Evolutionary conservation across 805 yeast species (phyloP).

Genomic region (Blastobotrys attinorum): DNA sequence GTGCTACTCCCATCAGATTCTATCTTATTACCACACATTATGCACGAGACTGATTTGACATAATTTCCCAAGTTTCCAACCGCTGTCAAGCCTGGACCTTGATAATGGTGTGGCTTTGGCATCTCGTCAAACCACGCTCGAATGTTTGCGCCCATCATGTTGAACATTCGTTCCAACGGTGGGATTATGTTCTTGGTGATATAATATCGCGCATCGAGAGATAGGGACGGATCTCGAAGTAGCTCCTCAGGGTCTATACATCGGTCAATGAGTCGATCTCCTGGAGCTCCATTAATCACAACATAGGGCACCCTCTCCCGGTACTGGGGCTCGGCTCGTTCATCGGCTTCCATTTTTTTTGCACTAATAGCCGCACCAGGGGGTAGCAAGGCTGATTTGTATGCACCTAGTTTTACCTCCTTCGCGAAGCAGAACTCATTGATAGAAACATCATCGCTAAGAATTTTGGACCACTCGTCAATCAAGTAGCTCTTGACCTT

Average conservation of each 20-base stretch:
- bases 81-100: background rate
- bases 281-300: constrained; percentile 52
- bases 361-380: constrained; percentile 87
- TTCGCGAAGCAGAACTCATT: constrained; percentile 89
- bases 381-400: constrained; percentile 67
- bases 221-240: constrained; percentile 34
- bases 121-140: constrained; percentile 66
- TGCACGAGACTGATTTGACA: constrained; percentile 16
- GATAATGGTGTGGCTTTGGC: constrained; percentile 36
- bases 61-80: constrained; percentile 8
- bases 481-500: constrained; percentile 57
- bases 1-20: background rate
- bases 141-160: constrained; percentile 74
- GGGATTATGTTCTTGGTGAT: constrained; percentile 79
- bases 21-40: constrained; percentile 15
- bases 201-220: constrained; percentile 77
- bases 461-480: constrained; percentile 58
- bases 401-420: constrained; percentile 78
- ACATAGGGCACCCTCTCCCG: constrained; percentile 83
- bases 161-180: constrained; percentile 79
- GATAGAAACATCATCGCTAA: constrained; percentile 53
- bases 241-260: constrained; percentile 73
- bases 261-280: constrained; percentile 60
- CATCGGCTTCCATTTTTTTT: constrained; percentile 53
- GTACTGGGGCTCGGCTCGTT: constrained; percentile 76